Evolutionary conservation across 78 protist species (phyloP).

Genomic region (Anaeramoeba flamelloides): DNA sequence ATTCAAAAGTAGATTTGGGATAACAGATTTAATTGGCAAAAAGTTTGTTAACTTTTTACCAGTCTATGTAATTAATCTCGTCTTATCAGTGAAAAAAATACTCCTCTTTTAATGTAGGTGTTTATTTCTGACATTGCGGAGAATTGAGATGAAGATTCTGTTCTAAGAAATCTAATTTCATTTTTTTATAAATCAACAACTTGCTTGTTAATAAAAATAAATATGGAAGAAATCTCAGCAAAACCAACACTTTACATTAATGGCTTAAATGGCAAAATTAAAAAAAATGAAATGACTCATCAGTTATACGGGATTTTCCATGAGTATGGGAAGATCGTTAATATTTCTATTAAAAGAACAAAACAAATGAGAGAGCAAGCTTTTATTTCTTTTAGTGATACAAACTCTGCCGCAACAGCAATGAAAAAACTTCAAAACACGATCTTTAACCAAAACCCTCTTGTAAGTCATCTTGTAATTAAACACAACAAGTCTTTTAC

Average conservation of each 20-base stretch:
- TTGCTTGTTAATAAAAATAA: no score
- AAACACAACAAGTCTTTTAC: background rate
- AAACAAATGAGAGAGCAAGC: background rate
- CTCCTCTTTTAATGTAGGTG: no score
- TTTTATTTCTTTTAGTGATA: background rate
- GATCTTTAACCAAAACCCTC: background rate
- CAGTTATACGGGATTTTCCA: background rate
- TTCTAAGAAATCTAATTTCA: no score
- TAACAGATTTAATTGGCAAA: no score
- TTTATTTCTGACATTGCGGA: no score
- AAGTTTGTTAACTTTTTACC: no score
- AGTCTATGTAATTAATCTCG: no score
- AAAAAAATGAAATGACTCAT: background rate
- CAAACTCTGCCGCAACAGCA: background rate
- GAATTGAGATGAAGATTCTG: no score
- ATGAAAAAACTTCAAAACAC: background rate
- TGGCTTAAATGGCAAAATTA: background rate
- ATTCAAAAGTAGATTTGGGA: no score
- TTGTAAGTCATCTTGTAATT: background rate
- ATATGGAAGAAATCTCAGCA: no score
- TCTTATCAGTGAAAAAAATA: no score
- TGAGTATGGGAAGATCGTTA: background rate
- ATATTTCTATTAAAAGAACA: background rate
- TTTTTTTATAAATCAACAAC: no score
- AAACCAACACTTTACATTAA: background rate